Base-by-base conservation (phyloP, 2,329 filamentous ascomycete species). In the Paraphoma chrysanthemicola region DNA sequence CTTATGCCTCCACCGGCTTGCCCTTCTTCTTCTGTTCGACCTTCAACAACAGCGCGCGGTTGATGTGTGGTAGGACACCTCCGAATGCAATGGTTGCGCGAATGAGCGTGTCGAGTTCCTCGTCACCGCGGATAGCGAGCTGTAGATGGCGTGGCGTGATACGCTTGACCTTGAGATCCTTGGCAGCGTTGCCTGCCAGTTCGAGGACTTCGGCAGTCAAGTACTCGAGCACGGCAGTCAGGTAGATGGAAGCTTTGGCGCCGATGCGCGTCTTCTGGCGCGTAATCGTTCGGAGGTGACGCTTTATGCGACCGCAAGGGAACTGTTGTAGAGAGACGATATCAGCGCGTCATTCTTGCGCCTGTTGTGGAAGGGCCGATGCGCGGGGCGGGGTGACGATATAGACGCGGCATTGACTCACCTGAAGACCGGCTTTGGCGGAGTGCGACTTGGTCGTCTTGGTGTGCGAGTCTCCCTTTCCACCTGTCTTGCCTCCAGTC, bases 191-290 rank as follows among this genome's bases (percentile, higher is more conserved):
- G 80, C 95, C 95, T 78, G 95, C 95, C 66, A 99, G 86, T 81
- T 99, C 95, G 72, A 99, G 90, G 45, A 99, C 94, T 87, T 99
- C 94, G 64, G 94, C 94, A 59, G 95, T 97, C 68, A 99, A 85
- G 79, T 99, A 99, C 83, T 99, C 95, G 64, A 99, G 90, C 54
- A 99, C 95, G 43, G 95, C 95, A 48, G 95, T 98, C 62, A 98
- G 92, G 78, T 99, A 99, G 72, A 99, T 95, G 67, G 95, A 93
- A 64, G 95, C 95, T 85, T 98, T 98, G 75, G 94, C 95, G 72
- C 95, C 95, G 68, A 99, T 96, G 81, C 95, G 94, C 92, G 97
- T 98, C 86, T 98, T 98, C 83, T 97, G 96, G 79, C 98, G 95
- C 48, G 95, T 98, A 83, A 97, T 97, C 80, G 92, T 93, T 88